Evolutionary conservation across 2,329 filamentous ascomycete genomes (phyloP), one percentile per base, ranked within the genome.

Genomic region (Fusarium devonianum): DNA sequence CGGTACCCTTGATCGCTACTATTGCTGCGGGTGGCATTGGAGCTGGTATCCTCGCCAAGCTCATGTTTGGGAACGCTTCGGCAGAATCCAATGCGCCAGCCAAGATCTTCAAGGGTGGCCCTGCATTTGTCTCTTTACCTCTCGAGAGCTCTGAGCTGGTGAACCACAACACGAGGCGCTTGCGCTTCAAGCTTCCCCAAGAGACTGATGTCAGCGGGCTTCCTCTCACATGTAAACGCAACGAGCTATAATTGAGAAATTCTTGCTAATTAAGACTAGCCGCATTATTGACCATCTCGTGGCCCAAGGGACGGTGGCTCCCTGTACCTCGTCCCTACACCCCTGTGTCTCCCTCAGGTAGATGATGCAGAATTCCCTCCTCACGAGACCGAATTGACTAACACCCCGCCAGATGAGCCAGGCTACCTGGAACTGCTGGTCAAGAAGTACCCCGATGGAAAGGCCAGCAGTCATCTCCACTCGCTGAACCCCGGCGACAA

Each of bases 251-350:
- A 7, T 4, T 1, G 3, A 29, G 7, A 7, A 8, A 5, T 5
- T 2, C 7, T 12, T n/a, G 1, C 40, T 65, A 9, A 65, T 18
- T 18, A 3, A 2, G 4, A 5, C 21, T 73, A 71, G 73, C 78
- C 10, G 78, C 86, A 3, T 71, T 89, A 2, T 73, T 89, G 26
- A 85, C 85, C 1, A 67, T 83, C 28, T 79, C 84, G 3, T 82
- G 81, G 56, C 84, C 86, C 0, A 69, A 78, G 9, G 83, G 81
- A 6, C 68, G 75, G 37, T 82, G 77, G 74, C 64, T 84, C 4
- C 86, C 87, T 0, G 80, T 82, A 2, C 68, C 86, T 9, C 75
- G 87, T 30, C 87, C 86, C 0, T 89, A 90, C 59, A 89, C 86
- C 0, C 87, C 87, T 0, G 74, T 87, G 7, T 45, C 40, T 3